A percentile compares a stretch with the other conserved stretches of the same genome.
Evolutionary conservation across 2,329 filamentous ascomycete species (phyloP).

Genomic region (Phyllosticta capitalensis): DNA sequence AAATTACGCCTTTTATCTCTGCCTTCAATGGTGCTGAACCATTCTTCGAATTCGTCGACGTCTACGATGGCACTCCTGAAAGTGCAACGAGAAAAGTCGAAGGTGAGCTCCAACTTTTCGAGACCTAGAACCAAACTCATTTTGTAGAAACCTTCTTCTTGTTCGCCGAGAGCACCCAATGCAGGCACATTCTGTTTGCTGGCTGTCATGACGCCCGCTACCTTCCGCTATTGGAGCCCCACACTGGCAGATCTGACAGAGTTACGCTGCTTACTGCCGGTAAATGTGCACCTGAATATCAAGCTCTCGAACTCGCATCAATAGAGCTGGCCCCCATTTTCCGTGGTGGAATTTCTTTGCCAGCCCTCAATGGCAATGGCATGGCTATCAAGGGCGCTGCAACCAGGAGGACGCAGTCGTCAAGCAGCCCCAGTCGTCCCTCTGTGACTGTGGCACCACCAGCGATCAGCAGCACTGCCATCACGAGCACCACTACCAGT

Average conservation of each 20-base stretch:
- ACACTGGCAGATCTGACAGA: conserved; percentile 39
- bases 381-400: neutral
- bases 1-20: conserved; percentile 46
- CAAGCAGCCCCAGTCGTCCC: neutral
- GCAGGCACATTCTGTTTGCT: conserved; percentile 55
- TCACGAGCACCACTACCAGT: neutral
- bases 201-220: conserved; percentile 54
- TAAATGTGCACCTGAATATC: conserved; percentile 44
- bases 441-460: neutral
- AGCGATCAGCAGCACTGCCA: neutral
- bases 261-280: conserved; percentile 48
- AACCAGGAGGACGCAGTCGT: neutral
- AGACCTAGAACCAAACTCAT: neutral
- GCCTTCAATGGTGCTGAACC: conserved; percentile 49
- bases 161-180: conserved; percentile 50
- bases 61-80: conserved; percentile 48
- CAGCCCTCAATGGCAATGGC: neutral
- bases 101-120: conserved; percentile 24
- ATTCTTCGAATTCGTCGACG: conserved; percentile 53
- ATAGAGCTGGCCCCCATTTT: conserved; percentile 47
- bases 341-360: conserved; percentile 18
- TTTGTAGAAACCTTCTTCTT: conserved; percentile 33
- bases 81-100: conserved; percentile 50
- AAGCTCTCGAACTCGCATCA: conserved; percentile 40
- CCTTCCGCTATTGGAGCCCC: conserved; percentile 46